These are phyloP conservation scores for Eutrema heterophyllum DNA, from an alignment of 345 rosid species.

Conservation along the genomic window DNA sequence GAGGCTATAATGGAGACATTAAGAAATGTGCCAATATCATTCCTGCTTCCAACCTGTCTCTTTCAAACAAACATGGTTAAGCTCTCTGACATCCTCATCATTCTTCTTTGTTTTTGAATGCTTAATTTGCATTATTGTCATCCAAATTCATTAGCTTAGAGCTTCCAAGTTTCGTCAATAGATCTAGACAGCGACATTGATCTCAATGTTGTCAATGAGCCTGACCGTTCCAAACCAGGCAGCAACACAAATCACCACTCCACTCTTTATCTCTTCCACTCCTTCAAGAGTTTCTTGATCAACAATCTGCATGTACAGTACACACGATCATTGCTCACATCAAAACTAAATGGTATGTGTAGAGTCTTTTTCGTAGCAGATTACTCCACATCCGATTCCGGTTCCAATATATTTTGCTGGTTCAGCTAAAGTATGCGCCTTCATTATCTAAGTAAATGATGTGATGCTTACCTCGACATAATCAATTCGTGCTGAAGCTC, in stretches of 20 bases:
- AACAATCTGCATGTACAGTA: slow-evolving; percentile 41
- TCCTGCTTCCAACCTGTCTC: not conserved
- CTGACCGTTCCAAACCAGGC: slow-evolving; percentile 84
- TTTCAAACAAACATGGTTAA: slow-evolving; percentile 67
- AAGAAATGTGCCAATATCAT: slow-evolving; percentile 35
- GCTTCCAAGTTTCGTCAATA: not conserved
- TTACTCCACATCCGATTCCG: not conserved
- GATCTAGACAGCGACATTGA: slow-evolving; percentile 26
- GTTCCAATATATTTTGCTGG: not conserved
- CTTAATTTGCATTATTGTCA: slow-evolving; percentile 30
- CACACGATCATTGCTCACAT: not conserved
- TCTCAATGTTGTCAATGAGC: slow-evolving; percentile 81
- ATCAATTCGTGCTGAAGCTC: slow-evolving; percentile 72
- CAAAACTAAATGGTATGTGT: not conserved
- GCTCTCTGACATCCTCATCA: slow-evolving; percentile 55
- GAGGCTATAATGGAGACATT: slow-evolving; percentile 60
- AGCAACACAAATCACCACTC: slow-evolving; percentile 67
- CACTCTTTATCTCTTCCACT: slow-evolving; percentile 49
- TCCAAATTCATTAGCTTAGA: not conserved
- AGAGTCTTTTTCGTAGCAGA: not conserved
- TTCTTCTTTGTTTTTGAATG: slow-evolving; percentile 42
- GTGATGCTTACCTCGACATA: slow-evolving; percentile 64
- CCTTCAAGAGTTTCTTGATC: slow-evolving; percentile 62
- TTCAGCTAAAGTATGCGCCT: not conserved
- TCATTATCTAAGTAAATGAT: not conserved